Conservation (phyloP, 1,139 yeast species). For the Blastobotrys raffinosifermentans region DNA sequence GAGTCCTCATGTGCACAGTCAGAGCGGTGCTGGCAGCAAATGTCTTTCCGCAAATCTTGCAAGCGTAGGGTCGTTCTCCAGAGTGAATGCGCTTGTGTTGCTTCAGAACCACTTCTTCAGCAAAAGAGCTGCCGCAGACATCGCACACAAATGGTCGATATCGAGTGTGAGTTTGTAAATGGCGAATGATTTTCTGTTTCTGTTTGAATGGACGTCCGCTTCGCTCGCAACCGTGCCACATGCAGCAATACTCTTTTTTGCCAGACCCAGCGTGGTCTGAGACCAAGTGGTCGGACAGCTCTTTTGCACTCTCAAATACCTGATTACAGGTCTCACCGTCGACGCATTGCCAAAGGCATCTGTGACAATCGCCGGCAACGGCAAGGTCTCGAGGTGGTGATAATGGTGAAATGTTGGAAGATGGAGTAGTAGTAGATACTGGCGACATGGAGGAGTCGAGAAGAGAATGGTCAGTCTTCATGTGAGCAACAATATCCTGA, state of each 20-base stretch:
- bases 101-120: slow-evolving; percentile 56
- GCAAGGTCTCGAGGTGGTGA: background rate
- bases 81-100: slow-evolving; percentile 86
- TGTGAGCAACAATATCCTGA: slow-evolving; percentile 52
- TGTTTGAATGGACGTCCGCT: slow-evolving; percentile 59
- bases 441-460: background rate
- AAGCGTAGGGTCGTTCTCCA: slow-evolving; percentile 76
- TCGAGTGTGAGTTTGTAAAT: slow-evolving; percentile 81
- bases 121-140: slow-evolving; percentile 63
- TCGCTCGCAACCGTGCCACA: slow-evolving; percentile 76
- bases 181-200: slow-evolving; percentile 79
- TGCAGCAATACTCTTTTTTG: slow-evolving; percentile 60
- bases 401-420: no score
- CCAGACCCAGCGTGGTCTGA: slow-evolving; percentile 69
- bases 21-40: slow-evolving; percentile 57
- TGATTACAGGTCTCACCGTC: slow-evolving; percentile 45
- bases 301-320: slow-evolving; percentile 47
- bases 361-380: slow-evolving; percentile 23
- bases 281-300: slow-evolving; percentile 64
- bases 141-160: slow-evolving; percentile 70
- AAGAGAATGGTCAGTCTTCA: slow-evolving; percentile 31
- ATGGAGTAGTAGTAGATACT: no score
- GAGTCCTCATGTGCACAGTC: slow-evolving; percentile 67
- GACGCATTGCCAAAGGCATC: slow-evolving; percentile 45
- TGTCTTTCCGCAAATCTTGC: slow-evolving; percentile 72